These are phyloP conservation scores for Mayamaea pseudoterrestris DNA, from an alignment of 108 stramenopile species.

Conservation along the genomic window DNA sequence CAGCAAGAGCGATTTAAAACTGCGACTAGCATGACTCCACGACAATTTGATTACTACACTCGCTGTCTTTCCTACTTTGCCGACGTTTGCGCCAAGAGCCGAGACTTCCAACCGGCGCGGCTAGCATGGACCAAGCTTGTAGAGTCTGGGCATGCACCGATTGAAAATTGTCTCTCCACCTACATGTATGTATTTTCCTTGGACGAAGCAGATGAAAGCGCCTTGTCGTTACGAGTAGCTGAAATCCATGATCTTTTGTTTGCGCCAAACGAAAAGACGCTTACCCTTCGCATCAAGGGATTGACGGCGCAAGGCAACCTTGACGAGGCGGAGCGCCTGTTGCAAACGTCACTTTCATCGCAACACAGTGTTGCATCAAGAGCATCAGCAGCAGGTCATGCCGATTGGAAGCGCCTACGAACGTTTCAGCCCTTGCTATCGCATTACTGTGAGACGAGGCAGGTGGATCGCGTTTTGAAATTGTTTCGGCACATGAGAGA, in stretches of 20 bases:
- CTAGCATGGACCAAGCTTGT: slow-evolving; percentile 43
- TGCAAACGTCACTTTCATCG: slow-evolving; percentile 22
- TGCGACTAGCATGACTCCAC: neutral
- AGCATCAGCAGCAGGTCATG: no score
- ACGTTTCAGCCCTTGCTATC: slow-evolving; percentile 65
- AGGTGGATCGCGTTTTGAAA: slow-evolving; percentile 39
- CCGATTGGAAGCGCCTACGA: slow-evolving; percentile 43
- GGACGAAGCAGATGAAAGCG: neutral
- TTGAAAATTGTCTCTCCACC: slow-evolving; percentile 25
- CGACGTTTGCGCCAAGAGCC: slow-evolving; percentile 29
- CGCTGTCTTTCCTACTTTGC: slow-evolving; percentile 30
- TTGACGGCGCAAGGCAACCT: slow-evolving; percentile 48
- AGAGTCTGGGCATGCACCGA: slow-evolving; percentile 26
- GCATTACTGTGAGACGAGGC: slow-evolving; percentile 43
- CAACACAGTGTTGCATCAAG: slow-evolving; percentile 5
- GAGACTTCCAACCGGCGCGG: neutral
- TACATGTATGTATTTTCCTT: slow-evolving; percentile 39
- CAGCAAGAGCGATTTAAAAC: no score
- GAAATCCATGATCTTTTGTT: slow-evolving; percentile 60
- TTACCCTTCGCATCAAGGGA: slow-evolving; percentile 46
- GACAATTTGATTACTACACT: slow-evolving; percentile 14
- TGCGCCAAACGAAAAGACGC: slow-evolving; percentile 64
- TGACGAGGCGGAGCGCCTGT: slow-evolving; percentile 49
- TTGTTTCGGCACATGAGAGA: slow-evolving; percentile 56
- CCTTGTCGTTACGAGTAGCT: slow-evolving; percentile 33